These are phyloP conservation scores for Casuarina equisetifolia DNA, from an alignment of 306 rosid genomes.

Conservation along the genomic window DNA sequence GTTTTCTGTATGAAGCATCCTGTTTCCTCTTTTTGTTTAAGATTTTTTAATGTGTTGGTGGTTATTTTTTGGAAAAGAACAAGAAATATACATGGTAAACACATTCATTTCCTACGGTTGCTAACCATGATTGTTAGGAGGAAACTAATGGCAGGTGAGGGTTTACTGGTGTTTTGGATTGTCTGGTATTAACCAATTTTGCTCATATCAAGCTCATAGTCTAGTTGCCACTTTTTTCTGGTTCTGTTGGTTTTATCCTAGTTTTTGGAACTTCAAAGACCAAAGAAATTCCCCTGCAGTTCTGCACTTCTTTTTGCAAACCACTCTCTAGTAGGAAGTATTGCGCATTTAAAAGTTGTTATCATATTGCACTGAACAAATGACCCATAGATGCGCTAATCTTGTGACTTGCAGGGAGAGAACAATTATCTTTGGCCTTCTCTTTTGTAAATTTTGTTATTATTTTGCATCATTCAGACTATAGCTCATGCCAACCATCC, in stretches of 20 bases:
- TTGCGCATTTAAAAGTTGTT: neutral
- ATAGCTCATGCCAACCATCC: neutral
- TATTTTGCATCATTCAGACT: neutral
- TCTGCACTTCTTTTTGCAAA: neutral
- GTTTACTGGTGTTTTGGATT: neutral
- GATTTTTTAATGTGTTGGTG: neutral
- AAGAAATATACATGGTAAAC: neutral
- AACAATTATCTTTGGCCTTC: neutral
- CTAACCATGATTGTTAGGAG: neutral
- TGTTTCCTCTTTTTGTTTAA: neutral
- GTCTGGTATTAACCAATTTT: neutral
- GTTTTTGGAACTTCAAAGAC: neutral
- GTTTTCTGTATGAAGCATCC: neutral
- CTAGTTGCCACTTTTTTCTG: neutral
- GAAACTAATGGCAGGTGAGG: neutral
- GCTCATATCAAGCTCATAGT: neutral
- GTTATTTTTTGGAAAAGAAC: neutral
- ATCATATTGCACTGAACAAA: neutral
- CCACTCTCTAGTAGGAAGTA: neutral
- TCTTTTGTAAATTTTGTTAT: neutral
- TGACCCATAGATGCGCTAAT: neutral
- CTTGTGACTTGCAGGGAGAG: neutral
- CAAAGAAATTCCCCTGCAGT: neutral
- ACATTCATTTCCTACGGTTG: neutral
- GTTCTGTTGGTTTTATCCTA: neutral